A percentile compares a stretch with the other conserved stretches of the same genome.
Conservation (phyloP, 768 basidiomycete species). For the Panaeolus cyanescens region DNA sequence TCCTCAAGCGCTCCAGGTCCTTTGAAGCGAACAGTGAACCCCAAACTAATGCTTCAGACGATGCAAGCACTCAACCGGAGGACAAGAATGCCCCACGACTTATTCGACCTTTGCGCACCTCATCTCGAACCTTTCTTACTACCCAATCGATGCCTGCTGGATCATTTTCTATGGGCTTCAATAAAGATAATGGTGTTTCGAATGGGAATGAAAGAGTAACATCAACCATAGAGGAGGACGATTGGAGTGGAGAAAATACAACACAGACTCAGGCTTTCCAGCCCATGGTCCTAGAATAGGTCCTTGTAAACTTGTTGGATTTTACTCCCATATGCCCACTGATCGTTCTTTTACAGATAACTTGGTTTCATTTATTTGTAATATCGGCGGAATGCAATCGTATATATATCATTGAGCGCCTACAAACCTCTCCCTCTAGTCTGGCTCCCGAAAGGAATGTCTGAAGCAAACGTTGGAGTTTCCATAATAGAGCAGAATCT, state of each 20-base stretch:
- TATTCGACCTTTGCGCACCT: conserved; percentile 42
- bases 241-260: conserved; percentile 38
- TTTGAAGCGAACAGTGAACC: conserved; percentile 19
- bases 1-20: conserved; percentile 40
- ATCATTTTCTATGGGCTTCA: conserved; percentile 16
- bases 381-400: not conserved
- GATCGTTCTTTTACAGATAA: not conserved
- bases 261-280: conserved; percentile 22
- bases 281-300: conserved; percentile 20
- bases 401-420: not conserved
- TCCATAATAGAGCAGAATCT: not conserved
- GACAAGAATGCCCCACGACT: conserved; percentile 21
- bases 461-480: not conserved
- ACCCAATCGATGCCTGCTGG: conserved; percentile 40
- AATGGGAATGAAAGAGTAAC: conserved; percentile 7
- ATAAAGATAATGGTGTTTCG: not conserved
- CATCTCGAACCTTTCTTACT: conserved; percentile 30
- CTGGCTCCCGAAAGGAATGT: not conserved
- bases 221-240: conserved; percentile 35
- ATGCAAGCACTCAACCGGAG: not conserved
- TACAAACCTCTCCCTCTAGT: not conserved
- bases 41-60: conserved; percentile 10
- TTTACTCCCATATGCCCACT: not conserved
- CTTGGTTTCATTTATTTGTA: not conserved
- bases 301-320: not conserved